Evolutionary conservation across 306 rosid genomes (phyloP).

Genomic region (Geum urbanum): DNA sequence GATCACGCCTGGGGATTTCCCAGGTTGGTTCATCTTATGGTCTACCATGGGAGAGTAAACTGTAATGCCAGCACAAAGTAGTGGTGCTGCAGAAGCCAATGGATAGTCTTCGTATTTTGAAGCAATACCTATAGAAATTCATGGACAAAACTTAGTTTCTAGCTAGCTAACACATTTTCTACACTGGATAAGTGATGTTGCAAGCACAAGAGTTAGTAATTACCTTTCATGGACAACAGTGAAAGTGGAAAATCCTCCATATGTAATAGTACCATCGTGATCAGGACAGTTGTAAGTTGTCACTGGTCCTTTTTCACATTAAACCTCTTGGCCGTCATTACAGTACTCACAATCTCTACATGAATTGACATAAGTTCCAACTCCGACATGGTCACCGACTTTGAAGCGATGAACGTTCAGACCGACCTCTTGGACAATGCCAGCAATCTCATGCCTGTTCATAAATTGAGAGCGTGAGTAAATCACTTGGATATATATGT

Average conservation of each 20-base stretch:
- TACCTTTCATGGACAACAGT: conserved; percentile 68
- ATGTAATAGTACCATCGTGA: conserved; percentile 61
- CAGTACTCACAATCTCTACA: conserved; percentile 76
- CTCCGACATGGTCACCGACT: conserved; percentile 77
- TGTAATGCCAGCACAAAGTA: conserved; percentile 79
- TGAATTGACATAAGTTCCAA: conserved; percentile 63
- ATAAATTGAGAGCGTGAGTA: background rate
- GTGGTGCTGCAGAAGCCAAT: conserved; percentile 76
- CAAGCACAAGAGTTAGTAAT: background rate
- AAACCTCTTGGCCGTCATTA: conserved; percentile 39
- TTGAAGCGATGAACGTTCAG: conserved; percentile 47
- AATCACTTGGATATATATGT: background rate
- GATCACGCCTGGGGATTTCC: conserved; percentile 69
- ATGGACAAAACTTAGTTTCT: background rate
- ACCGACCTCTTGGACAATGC: conserved; percentile 66
- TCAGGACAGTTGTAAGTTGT: conserved; percentile 48
- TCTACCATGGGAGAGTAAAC: conserved; percentile 64
- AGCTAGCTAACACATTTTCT: background rate
- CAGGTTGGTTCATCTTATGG: conserved; percentile 56
- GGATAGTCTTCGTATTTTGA: conserved; percentile 52
- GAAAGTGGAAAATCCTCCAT: conserved; percentile 69
- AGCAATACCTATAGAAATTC: conserved; percentile 52
- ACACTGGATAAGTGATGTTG: background rate
- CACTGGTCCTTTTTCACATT: conserved; percentile 45
- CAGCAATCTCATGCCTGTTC: conserved; percentile 76